These are phyloP conservation scores for Saccharomyces hybrid DNA, from an alignment of 1,139 yeast genomes.

Conservation along the genomic window DNA sequence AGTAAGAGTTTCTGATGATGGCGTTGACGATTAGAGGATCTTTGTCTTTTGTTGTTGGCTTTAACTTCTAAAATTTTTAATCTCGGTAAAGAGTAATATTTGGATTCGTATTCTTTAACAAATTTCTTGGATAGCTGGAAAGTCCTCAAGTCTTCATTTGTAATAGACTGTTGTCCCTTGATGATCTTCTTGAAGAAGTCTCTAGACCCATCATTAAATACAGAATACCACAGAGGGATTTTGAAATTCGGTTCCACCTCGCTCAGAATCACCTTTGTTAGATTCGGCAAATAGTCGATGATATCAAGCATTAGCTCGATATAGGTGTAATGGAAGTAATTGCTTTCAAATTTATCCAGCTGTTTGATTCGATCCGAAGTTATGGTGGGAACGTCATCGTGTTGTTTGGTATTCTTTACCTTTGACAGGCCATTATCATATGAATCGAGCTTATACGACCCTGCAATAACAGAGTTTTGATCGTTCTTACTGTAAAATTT, in stretches of 20 bases:
- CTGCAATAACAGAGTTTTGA: slow-evolving; percentile 19
- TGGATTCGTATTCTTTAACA: slow-evolving; percentile 23
- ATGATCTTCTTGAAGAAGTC: slow-evolving; percentile 29
- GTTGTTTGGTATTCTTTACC: not conserved
- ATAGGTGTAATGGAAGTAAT: slow-evolving; percentile 29
- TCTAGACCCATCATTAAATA: slow-evolving; percentile 28
- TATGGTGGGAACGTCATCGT: not conserved
- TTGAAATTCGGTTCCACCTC: slow-evolving; percentile 47
- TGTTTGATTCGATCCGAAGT: slow-evolving; percentile 4
- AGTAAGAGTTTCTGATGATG: slow-evolving; percentile 24
- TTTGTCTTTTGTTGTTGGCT: slow-evolving; percentile 7
- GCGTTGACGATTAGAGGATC: slow-evolving; percentile 10
- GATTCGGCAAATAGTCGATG: slow-evolving; percentile 33
- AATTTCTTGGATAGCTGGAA: slow-evolving; percentile 25
- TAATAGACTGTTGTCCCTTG: slow-evolving; percentile 29
- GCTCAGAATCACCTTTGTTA: slow-evolving; percentile 31
- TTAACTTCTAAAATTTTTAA: slow-evolving; percentile 23
- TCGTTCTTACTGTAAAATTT: slow-evolving; percentile 18
- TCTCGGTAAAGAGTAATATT: slow-evolving; percentile 22
- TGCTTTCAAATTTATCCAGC: slow-evolving; percentile 17
- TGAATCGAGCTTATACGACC: slow-evolving; percentile 18
- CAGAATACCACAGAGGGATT: slow-evolving; percentile 38
- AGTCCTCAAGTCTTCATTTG: slow-evolving; percentile 24
- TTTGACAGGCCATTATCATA: slow-evolving; percentile 4
- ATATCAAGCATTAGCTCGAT: slow-evolving; percentile 35